Conservation (phyloP, 1,284 basidiomycete genomes). For the Sutorius eximius region DNA sequence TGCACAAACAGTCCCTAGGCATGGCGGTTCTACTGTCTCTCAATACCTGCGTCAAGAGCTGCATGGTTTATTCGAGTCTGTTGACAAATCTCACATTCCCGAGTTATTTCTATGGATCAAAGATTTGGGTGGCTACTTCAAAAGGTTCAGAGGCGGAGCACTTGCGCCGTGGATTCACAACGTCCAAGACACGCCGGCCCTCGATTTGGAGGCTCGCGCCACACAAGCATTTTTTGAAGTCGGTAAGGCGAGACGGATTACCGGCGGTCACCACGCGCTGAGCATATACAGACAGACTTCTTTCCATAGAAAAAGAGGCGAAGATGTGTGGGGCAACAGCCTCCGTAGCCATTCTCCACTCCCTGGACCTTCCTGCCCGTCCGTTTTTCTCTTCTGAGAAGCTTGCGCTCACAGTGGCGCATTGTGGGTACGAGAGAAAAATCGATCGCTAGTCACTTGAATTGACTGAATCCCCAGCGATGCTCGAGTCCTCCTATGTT, state of each 20-base stretch:
- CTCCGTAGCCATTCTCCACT: slow-evolving; percentile 86
- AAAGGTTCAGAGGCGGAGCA: slow-evolving; percentile 79
- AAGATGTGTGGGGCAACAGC: slow-evolving; percentile 85
- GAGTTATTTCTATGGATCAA: slow-evolving; percentile 78
- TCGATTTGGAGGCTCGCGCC: slow-evolving; percentile 83
- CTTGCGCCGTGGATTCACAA: slow-evolving; percentile 65
- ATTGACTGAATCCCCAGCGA: slow-evolving; percentile 53
- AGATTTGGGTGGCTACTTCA: slow-evolving; percentile 84
- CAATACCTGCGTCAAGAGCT: slow-evolving; percentile 78
- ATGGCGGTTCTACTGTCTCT: slow-evolving; percentile 78
- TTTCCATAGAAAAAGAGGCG: slow-evolving; percentile 59
- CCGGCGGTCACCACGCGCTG: slow-evolving; percentile 1
- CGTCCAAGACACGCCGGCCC: slow-evolving; percentile 42
- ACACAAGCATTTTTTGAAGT: slow-evolving; percentile 87
- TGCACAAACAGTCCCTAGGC: slow-evolving; percentile 44
- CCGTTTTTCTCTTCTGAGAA: slow-evolving; percentile 78
- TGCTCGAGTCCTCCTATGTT: slow-evolving; percentile 84
- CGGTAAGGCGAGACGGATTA: slow-evolving; percentile 23
- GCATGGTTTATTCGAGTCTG: slow-evolving; percentile 77
- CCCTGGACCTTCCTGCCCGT: slow-evolving; percentile 68
- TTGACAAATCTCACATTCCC: slow-evolving; percentile 64
- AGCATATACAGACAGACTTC: slow-evolving; percentile 60
- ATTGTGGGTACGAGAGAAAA: slow-evolving; percentile 70
- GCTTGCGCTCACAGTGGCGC: slow-evolving; percentile 83
- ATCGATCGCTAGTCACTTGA: neutral